These are phyloP conservation scores for Lepiota venenata DNA, from an alignment of 768 basidiomycete species.

Conservation along the genomic window DNA sequence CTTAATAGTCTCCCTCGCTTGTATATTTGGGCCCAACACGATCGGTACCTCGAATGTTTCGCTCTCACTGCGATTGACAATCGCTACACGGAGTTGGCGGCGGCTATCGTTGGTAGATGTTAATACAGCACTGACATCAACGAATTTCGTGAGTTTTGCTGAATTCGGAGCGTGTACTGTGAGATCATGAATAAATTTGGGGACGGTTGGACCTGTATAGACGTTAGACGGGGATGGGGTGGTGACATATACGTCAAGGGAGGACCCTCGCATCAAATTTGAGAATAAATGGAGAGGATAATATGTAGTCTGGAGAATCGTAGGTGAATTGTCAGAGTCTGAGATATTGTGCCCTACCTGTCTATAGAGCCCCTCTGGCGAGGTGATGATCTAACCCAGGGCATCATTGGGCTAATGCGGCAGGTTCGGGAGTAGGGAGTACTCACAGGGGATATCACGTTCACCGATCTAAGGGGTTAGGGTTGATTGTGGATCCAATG, in stretches of 20 bases:
- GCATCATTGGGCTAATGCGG: background rate
- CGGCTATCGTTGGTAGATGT: slow-evolving; percentile 19
- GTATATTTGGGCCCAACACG: slow-evolving; percentile 28
- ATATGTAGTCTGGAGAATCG: slow-evolving; percentile 41
- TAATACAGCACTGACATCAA: slow-evolving; percentile 47
- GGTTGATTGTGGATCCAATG: background rate
- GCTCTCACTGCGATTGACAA: slow-evolving; percentile 47
- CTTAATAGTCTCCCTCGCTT: slow-evolving; percentile 24
- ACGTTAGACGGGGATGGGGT: slow-evolving; percentile 20
- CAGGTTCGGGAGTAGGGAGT: background rate
- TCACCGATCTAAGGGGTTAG: slow-evolving; percentile 29
- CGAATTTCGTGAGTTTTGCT: slow-evolving; percentile 37
- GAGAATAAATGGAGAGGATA: slow-evolving; percentile 52
- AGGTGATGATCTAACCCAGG: slow-evolving; percentile 37
- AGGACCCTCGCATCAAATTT: slow-evolving; percentile 49
- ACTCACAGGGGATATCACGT: slow-evolving; percentile 44
- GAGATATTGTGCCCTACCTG: slow-evolving; percentile 19
- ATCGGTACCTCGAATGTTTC: slow-evolving; percentile 35
- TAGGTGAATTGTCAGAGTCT: background rate
- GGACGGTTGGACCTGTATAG: slow-evolving; percentile 47
- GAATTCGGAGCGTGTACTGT: slow-evolving; percentile 27
- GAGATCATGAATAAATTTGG: slow-evolving; percentile 45
- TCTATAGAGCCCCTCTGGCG: slow-evolving; percentile 36
- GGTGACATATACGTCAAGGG: slow-evolving; percentile 35
- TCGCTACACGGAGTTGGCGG: slow-evolving; percentile 43